Percentiles rank a stretch among this genome's conserved stretches.
phyloP scores from a whole-genome alignment of 768 basidiomycete genomes.

The Chalciporus piperatus region DNA sequence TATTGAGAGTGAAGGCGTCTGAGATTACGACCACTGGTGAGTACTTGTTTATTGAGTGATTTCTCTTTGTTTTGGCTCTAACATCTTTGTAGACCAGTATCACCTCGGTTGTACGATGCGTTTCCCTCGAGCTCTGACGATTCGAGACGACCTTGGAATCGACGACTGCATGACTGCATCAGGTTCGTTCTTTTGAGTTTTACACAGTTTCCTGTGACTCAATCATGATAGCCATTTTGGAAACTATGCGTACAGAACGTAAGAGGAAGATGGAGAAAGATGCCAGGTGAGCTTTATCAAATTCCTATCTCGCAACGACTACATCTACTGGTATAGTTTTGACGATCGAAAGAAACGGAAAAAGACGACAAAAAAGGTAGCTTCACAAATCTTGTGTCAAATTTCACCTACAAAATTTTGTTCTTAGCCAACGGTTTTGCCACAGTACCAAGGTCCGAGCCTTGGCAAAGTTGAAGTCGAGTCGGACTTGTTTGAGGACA shows the following conservation, averaged over 20 bases:
- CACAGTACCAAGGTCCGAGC: conserved; percentile 65
- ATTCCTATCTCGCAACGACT: background rate
- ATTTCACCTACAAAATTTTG: background rate
- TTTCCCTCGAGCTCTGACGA: conserved; percentile 81
- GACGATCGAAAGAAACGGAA: conserved; percentile 33
- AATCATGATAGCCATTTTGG: conserved; percentile 48
- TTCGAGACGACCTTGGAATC: conserved; percentile 73
- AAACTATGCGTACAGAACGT: conserved; percentile 57
- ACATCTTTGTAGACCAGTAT: conserved; percentile 60
- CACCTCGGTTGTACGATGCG: conserved; percentile 88
- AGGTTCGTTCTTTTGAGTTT: conserved; percentile 37
- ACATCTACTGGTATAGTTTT: conserved; percentile 18
- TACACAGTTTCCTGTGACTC: background rate
- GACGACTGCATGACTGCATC: conserved; percentile 73
- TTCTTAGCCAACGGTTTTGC: conserved; percentile 53
- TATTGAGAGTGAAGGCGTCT: conserved; percentile 89
- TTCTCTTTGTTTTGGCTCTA: background rate
- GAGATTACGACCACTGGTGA: conserved; percentile 79
- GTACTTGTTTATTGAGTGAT: conserved; percentile 4
- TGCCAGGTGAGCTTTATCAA: conserved; percentile 38
- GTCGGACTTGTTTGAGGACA: conserved; percentile 65
- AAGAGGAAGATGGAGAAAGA: conserved; percentile 75
- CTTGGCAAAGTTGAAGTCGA: conserved; percentile 57
- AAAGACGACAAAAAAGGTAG: conserved; percentile 26
- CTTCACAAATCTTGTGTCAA: too few relatives aligned